phyloP scores from a whole-genome alignment of 75 land plant species.

The Sequoia sempervirens region DNA sequence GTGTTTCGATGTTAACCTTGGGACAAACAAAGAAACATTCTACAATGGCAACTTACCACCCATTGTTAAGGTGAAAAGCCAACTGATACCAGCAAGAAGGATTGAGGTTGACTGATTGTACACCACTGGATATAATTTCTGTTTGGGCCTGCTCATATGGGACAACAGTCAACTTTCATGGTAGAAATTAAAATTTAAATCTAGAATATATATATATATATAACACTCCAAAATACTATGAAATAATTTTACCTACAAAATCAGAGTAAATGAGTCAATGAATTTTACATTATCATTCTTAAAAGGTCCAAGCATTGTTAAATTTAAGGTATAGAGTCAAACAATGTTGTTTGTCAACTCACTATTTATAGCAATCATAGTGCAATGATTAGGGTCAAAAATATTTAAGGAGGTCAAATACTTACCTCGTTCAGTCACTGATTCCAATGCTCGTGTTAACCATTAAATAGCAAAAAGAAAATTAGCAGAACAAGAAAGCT shows the following conservation, averaged over 20 bases:
- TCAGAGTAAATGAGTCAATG: background rate
- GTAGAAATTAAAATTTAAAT: background rate
- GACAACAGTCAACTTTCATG: background rate
- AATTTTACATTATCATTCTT: background rate
- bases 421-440: too few relatives aligned
- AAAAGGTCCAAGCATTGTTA: background rate
- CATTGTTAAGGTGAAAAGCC: conserved; percentile 82
- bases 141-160: conserved; percentile 56
- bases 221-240: background rate
- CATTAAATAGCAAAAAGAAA: background rate
- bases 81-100: conserved; percentile 69
- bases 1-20: background rate
- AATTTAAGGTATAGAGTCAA: background rate
- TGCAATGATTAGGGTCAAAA: too few relatives aligned
- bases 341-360: too few relatives aligned
- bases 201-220: background rate
- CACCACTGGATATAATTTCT: conserved; percentile 40
- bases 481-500: background rate
- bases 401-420: too few relatives aligned
- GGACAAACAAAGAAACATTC: background rate
- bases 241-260: background rate
- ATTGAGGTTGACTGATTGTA: conserved; percentile 60
- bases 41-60: conserved; percentile 22
- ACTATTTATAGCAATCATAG: too few relatives aligned
- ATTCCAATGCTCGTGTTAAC: too few relatives aligned